Conservation (phyloP, 192 early-diverging fungal species). For the Backusella macrospora region DNA sequence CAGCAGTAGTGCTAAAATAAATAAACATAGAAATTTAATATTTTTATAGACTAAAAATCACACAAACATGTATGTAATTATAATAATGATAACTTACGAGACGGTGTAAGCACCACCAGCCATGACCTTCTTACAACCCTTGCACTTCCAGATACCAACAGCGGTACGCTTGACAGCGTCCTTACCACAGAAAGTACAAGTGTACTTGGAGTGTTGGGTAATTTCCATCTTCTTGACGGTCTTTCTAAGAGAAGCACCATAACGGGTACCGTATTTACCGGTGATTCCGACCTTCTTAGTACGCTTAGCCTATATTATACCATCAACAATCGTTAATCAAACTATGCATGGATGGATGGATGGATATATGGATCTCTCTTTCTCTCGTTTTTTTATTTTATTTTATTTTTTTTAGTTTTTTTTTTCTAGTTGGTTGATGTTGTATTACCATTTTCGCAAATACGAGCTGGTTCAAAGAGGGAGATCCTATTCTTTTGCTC, state of each 20-base stretch:
- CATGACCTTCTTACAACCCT: constrained; percentile 90
- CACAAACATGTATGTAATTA: not conserved
- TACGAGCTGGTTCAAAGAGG: constrained; percentile 22
- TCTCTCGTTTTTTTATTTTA: not conserved
- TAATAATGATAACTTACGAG: constrained; percentile 34
- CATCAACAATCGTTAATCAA: not conserved
- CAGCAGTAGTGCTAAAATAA: constrained; percentile 72
- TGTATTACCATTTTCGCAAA: constrained; percentile 21
- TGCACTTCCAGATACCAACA: constrained; percentile 99
- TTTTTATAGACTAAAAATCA: not conserved
- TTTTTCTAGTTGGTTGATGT: too few species aligned
- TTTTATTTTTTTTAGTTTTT: too few species aligned
- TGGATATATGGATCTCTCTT: constrained; percentile 17
- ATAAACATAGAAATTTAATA: not conserved
- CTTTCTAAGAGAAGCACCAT: constrained; percentile 99
- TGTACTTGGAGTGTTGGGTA: constrained; percentile 99
- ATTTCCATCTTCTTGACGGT: constrained; percentile 98
- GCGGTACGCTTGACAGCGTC: constrained; percentile 91
- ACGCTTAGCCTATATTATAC: constrained; percentile 74
- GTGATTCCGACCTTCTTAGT: constrained; percentile 98
- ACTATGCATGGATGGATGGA: constrained; percentile 33
- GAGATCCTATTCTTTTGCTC: constrained; percentile 2
- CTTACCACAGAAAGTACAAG: constrained; percentile 99
- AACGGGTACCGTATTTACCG: constrained; percentile 99
- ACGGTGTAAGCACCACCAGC: constrained; percentile 65